phyloP scores from a whole-genome alignment of 306 rosid species.

The Fragaria vesca region DNA sequence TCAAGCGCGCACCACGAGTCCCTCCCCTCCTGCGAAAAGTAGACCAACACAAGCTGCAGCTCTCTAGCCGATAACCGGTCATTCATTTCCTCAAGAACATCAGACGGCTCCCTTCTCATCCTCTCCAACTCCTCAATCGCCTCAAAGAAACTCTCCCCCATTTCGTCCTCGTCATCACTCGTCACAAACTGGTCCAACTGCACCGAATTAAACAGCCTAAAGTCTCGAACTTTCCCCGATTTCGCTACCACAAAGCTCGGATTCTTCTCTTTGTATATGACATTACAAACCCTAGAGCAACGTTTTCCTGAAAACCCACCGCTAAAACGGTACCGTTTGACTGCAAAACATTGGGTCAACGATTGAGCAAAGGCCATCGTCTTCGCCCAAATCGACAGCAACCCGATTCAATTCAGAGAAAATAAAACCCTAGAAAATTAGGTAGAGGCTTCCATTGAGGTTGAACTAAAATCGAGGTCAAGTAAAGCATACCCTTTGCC shows the following conservation, averaged over 20 bases:
- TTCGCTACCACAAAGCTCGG: conserved; percentile 28
- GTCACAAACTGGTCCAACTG: conserved; percentile 82
- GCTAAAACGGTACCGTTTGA: conserved; percentile 31
- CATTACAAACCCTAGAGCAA: conserved; percentile 32
- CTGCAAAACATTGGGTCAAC: conserved; percentile 35
- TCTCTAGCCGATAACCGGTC: conserved; percentile 86
- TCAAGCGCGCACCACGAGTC: conserved; percentile 98
- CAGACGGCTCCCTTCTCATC: conserved; percentile 96
- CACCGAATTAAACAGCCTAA: conserved; percentile 56
- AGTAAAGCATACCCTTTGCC: conserved; percentile 17
- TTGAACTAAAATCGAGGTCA: conserved; percentile 14
- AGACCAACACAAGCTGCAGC: conserved; percentile 83
- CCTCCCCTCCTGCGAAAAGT: conserved; percentile 93
- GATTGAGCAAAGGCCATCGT: conserved; percentile 62
- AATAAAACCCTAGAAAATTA: neutral
- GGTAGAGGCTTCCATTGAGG: neutral
- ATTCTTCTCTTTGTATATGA: conserved; percentile 28
- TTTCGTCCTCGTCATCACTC: conserved; percentile 81
- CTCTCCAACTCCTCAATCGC: conserved; percentile 94
- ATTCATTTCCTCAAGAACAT: conserved; percentile 89
- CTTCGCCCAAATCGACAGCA: neutral
- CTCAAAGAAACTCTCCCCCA: conserved; percentile 88
- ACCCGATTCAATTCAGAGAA: neutral
- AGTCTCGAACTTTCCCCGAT: conserved; percentile 42
- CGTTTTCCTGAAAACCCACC: conserved; percentile 29